Evolutionary conservation across 176 grass and related monocot species (phyloP).

Genomic region (Poa annua): DNA sequence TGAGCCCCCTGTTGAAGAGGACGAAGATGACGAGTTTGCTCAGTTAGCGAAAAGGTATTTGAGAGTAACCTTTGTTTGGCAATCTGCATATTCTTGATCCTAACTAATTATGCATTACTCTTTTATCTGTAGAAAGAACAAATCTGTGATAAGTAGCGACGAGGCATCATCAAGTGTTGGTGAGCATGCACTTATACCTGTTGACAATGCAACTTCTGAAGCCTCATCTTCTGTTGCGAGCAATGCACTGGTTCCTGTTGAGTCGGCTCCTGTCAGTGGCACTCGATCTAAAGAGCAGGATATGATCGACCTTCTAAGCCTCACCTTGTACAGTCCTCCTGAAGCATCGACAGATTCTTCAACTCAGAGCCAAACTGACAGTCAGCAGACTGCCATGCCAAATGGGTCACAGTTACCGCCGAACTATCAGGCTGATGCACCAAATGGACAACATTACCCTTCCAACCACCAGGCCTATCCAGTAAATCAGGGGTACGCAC

Average conservation of each 20-base stretch:
- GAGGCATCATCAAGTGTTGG: slow-evolving; percentile 70
- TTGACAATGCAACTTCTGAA: slow-evolving; percentile 51
- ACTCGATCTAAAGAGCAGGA: slow-evolving; percentile 70
- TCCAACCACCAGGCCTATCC: slow-evolving; percentile 41
- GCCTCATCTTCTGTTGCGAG: slow-evolving; percentile 56
- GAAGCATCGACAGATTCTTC: slow-evolving; percentile 52
- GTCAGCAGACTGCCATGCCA: slow-evolving; percentile 27
- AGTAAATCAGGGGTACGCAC: slow-evolving; percentile 51
- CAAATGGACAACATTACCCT: slow-evolving; percentile 35
- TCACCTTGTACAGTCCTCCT: slow-evolving; percentile 70
- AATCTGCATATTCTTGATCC: slow-evolving; percentile 19
- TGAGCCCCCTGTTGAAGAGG: slow-evolving; percentile 44
- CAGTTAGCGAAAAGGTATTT: slow-evolving; percentile 81
- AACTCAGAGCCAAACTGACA: slow-evolving; percentile 42
- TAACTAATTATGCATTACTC: slow-evolving; percentile 6
- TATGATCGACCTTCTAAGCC: slow-evolving; percentile 91
- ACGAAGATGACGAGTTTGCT: slow-evolving; percentile 89
- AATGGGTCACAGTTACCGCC: slow-evolving; percentile 34
- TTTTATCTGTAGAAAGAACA: slow-evolving; percentile 51
- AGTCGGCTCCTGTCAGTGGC: slow-evolving; percentile 45
- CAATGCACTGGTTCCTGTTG: slow-evolving; percentile 70
- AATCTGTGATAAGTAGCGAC: slow-evolving; percentile 47
- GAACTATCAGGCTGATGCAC: slow-evolving; percentile 20
- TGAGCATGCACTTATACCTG: slow-evolving; percentile 58
- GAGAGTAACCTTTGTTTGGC: slow-evolving; percentile 4